A percentile compares a stretch with the other conserved stretches of the same genome.
Conservation (phyloP, 2,329 filamentous ascomycete species). For the Penicillium freii region DNA sequence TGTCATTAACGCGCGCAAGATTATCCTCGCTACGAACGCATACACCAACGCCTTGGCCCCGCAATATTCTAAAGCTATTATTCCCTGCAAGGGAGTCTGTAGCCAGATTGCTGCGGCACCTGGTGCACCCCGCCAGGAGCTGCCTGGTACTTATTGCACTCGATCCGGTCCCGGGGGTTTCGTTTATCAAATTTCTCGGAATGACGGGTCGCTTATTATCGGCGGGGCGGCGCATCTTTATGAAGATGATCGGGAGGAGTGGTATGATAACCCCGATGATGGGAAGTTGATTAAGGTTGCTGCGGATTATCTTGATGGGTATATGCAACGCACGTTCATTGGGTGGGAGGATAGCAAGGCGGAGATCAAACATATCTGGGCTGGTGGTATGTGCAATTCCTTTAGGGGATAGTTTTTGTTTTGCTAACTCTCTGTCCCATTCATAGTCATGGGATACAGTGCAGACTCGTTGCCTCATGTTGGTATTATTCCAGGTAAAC, state of each 20-base stretch:
- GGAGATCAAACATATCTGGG: constrained; percentile 31
- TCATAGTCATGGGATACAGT: constrained; percentile 51
- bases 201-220: constrained; percentile 55
- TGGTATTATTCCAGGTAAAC: constrained; percentile 46
- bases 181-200: constrained; percentile 61
- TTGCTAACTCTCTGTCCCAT: background rate
- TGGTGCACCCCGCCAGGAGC: constrained; percentile 23
- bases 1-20: constrained; percentile 57
- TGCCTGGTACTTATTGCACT: constrained; percentile 58
- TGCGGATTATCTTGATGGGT: constrained; percentile 38
- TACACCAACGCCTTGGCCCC: constrained; percentile 77
- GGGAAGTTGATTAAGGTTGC: constrained; percentile 47
- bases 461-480: constrained; percentile 54
- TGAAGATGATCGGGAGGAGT: constrained; percentile 22
- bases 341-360: constrained; percentile 38
- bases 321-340: constrained; percentile 36
- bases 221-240: constrained; percentile 58
- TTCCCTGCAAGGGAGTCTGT: constrained; percentile 65
- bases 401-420: background rate
- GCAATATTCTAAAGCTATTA: constrained; percentile 65
- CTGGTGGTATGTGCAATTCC: constrained; percentile 23
- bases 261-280: constrained; percentile 52
- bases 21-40: constrained; percentile 80
- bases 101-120: constrained; percentile 30
- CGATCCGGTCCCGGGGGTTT: constrained; percentile 53